Evolutionary conservation across 345 rosid genomes (phyloP).

Genomic region (Stellera chamaejasme): DNA sequence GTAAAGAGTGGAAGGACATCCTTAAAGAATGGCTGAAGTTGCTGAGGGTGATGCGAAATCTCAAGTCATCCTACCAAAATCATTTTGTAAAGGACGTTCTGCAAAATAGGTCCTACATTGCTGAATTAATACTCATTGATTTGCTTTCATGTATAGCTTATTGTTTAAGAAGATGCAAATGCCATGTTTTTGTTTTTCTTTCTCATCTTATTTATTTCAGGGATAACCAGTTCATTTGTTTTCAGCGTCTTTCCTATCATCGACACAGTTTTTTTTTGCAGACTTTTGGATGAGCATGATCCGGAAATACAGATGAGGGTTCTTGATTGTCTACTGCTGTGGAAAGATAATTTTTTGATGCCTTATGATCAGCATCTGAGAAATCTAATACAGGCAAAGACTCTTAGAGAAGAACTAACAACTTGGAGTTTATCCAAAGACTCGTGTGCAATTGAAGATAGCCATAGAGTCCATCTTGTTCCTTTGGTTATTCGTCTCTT

Average conservation of each 20-base stretch:
- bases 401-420: slow-evolving; percentile 71
- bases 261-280: slow-evolving; percentile 21
- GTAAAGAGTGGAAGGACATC: slow-evolving; percentile 67
- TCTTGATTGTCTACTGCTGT: slow-evolving; percentile 75
- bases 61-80: slow-evolving; percentile 42
- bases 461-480: slow-evolving; percentile 51
- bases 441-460: slow-evolving; percentile 42
- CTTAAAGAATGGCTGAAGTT: slow-evolving; percentile 84
- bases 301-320: slow-evolving; percentile 67
- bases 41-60: slow-evolving; percentile 64
- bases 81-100: slow-evolving; percentile 69
- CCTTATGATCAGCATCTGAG: slow-evolving; percentile 67
- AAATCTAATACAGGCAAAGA: slow-evolving; percentile 67
- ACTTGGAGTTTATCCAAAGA: slow-evolving; percentile 80
- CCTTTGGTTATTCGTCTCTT: slow-evolving; percentile 61
- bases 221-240: too few species aligned
- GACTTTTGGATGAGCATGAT: slow-evolving; percentile 89
- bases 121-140: not conserved
- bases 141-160: slow-evolving; percentile 4
- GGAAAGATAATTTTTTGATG: slow-evolving; percentile 67
- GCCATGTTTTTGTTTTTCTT: not conserved
- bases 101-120: slow-evolving; percentile 54
- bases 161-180: slow-evolving; percentile 2
- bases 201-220: not conserved
- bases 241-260: too few species aligned